Conservation (phyloP, 2,329 filamentous ascomycete species). For the Aureobasidium sp. region DNA sequence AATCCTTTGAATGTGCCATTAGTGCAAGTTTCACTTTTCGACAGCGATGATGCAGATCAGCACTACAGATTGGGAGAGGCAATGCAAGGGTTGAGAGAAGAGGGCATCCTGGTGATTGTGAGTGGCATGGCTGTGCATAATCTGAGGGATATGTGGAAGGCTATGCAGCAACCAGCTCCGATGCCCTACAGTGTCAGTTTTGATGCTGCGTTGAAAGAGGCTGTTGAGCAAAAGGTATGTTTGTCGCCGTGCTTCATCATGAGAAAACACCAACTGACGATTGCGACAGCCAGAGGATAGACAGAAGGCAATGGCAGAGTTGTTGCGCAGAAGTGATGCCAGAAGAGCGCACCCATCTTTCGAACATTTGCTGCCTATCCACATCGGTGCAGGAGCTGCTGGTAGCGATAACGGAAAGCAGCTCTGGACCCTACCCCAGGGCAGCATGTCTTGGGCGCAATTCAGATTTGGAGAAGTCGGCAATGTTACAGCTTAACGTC, state of each 20-base stretch:
- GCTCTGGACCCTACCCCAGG: slow-evolving; percentile 31
- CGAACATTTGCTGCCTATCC: slow-evolving; percentile 56
- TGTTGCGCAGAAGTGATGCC: slow-evolving; percentile 42
- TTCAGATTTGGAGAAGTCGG: slow-evolving; percentile 27
- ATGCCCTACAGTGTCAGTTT: slow-evolving; percentile 32
- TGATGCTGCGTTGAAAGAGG: slow-evolving; percentile 29
- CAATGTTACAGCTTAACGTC: slow-evolving; percentile 18
- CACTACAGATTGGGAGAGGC: slow-evolving; percentile 64
- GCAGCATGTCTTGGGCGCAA: slow-evolving; percentile 31
- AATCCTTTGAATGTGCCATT: slow-evolving; percentile 48
- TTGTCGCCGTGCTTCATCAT: neutral
- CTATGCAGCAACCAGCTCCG: slow-evolving; percentile 20
- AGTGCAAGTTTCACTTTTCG: slow-evolving; percentile 65
- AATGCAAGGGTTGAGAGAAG: slow-evolving; percentile 57
- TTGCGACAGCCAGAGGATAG: slow-evolving; percentile 22
- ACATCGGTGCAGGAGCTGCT: slow-evolving; percentile 39
- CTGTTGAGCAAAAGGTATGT: slow-evolving; percentile 24
- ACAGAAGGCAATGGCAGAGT: slow-evolving; percentile 29
- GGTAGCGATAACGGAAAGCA: slow-evolving; percentile 26
- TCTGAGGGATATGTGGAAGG: slow-evolving; percentile 27
- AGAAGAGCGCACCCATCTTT: slow-evolving; percentile 57
- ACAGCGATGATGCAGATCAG: slow-evolving; percentile 55
- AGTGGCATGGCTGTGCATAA: slow-evolving; percentile 62
- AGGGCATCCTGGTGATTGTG: slow-evolving; percentile 61
- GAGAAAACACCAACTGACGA: neutral